Conservation (phyloP, 208 protist genomes). For the Endotrypanum monterogeii region DNA sequence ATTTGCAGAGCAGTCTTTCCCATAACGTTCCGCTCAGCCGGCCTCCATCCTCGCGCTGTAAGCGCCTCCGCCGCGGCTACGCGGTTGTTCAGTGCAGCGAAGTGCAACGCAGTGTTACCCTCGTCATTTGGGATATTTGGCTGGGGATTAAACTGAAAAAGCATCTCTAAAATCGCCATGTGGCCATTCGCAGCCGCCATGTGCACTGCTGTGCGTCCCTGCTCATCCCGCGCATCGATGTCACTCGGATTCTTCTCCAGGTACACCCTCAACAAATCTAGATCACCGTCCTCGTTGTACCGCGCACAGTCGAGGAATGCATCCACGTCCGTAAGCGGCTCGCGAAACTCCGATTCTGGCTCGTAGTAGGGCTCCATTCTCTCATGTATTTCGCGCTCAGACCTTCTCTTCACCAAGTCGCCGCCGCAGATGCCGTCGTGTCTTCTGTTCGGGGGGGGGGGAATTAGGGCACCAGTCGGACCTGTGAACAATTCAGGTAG, state of each 20-base stretch:
- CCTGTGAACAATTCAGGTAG: too few species aligned
- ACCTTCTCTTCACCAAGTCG: background rate
- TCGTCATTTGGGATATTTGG: constrained; percentile 77
- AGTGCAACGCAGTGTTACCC: constrained; percentile 88
- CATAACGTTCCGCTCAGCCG: constrained; percentile 57
- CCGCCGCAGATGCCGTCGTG: background rate
- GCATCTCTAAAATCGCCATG: constrained; percentile 68
- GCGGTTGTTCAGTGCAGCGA: constrained; percentile 89
- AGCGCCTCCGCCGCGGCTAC: constrained; percentile 62
- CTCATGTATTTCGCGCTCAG: background rate
- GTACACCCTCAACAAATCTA: constrained; percentile 44
- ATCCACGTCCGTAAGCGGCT: constrained; percentile 62
- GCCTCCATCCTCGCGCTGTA: constrained; percentile 60
- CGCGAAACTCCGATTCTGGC: constrained; percentile 45
- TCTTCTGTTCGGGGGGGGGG: background rate
- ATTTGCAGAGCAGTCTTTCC: constrained; percentile 73
- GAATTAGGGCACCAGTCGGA: too few species aligned
- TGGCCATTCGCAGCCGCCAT: constrained; percentile 89
- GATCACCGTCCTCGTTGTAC: constrained; percentile 83
- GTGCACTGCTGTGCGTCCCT: constrained; percentile 84
- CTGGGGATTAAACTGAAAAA: constrained; percentile 59
- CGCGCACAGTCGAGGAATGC: constrained; percentile 85
- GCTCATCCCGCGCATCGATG: constrained; percentile 64
- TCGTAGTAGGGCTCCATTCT: constrained; percentile 41
- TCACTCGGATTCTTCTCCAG: constrained; percentile 49